Evolutionary conservation across 106 monocot genomes (phyloP), one percentile per base, ranked within the genome.

Genomic region (Acanthochlamys bracteata): DNA sequence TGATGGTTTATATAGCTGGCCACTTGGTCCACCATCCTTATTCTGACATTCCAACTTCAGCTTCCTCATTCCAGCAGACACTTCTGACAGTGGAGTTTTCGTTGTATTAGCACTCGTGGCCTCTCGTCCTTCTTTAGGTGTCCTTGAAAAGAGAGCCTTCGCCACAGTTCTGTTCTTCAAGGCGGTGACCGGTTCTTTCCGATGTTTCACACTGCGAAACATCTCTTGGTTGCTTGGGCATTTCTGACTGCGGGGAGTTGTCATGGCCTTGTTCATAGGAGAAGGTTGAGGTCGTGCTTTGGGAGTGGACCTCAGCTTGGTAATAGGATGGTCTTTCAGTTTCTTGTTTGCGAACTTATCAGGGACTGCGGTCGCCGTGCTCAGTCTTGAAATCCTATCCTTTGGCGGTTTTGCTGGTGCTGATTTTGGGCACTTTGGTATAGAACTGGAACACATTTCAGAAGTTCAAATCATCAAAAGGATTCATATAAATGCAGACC

Each of bases 321-420:
- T 15, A 13, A 60, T 60, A 3, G 25, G 25, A 13, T 60, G 27
- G 24, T 60, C 60, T 60, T 39, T 27, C 10, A 60, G 24, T 33
- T 60, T 60, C 0, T 25, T 27, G 24, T 27, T 60, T 7, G 27
- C 13, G 3, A 43, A 43, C 42, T 42, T 43, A 4, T 64, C 45
- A 43, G 42, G 19, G 12, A 43, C 20, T 20, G 63, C 22, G 24
- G 63, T 46, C 4, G 25, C 12, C 15, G 17, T 64, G 63, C 63
- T 64, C 16, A 64, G 17, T 20, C 43, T 64, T 43, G 24, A 0
- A 4, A 45, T 25, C 24, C 43, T 64, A 43, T 64, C 63, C 10
- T 64, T 64, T 11, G 42, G 43, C 4, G 63, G 23, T 46, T 64
- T 64, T 13, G 20, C 42, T 11, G 63, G 63, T 4, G 63, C 63